Evolutionary conservation across 2,329 filamentous ascomycete genomes (phyloP), one percentile per base, ranked within the genome.

Genomic region (Claviceps sp.): DNA sequence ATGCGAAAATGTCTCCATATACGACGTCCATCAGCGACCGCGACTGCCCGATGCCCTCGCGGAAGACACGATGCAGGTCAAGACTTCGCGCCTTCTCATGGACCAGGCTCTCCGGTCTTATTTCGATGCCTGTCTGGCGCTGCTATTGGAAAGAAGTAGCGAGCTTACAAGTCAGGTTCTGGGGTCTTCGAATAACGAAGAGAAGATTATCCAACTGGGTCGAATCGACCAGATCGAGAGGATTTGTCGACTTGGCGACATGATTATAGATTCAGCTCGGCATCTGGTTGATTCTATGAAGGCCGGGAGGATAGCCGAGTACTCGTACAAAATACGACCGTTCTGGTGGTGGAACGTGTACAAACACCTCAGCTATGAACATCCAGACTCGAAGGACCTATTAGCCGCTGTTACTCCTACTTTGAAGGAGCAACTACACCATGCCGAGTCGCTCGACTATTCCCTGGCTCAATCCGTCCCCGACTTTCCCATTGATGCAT

Each of bases 1-100:
- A 50, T 65, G 74, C 41, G 63, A 68, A 19, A 76, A 76, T 51
- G 72, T 85, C 41, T 61, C 55, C 13, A 52, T 65, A 24, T 60
- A 62, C 48, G 30, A 57, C 47, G n/a, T 51, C n/a, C 52, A 53
- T n/a, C 56, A 44, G 14, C 60, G 59, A 47, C 66, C 65, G 17
- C 54, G 55, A 10, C 57, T 69, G 11, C 65, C 66, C 5, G 49
- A 53, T 37, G 66, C 65, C 17, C 59, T 69, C 13, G 54, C 56
- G 16, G 61, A 66, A 54, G 66, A 69, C 50, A 59, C 62, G 39
- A 62, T 57, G 44, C 60, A 58, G n/a, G 55, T 56, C 30, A 68
- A 66, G 52, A 58, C 56, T 2, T 68, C 65, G 5, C 61, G 59
- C 17, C 61, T 68, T 37, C 61, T 58, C 50, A 56, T 58, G 44